Conservation (phyloP, 2,329 filamentous ascomycete species). For the Knufia fluminis region DNA sequence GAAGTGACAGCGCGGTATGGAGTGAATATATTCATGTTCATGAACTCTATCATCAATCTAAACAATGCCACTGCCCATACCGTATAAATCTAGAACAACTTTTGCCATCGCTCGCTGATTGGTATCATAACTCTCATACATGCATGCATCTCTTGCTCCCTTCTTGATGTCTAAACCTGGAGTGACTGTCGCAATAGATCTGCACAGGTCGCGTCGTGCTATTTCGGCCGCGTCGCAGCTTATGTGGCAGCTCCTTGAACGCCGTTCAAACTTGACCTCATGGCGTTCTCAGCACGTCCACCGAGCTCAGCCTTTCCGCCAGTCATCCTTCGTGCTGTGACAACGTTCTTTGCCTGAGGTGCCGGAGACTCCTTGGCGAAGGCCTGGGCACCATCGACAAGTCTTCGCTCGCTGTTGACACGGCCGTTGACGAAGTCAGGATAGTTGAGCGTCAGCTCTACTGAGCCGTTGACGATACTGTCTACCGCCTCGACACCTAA, state of each 20-base stretch:
- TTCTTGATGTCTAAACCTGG: too few species aligned
- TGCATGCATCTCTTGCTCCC: background rate
- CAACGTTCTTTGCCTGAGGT: conserved; percentile 1
- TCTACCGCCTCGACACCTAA: conserved; percentile 88
- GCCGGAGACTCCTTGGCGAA: conserved; percentile 44
- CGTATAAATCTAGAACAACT: background rate
- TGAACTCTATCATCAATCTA: background rate
- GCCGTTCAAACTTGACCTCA: conserved; percentile 12
- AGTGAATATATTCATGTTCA: background rate
- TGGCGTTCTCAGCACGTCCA: conserved; percentile 17
- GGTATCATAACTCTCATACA: background rate
- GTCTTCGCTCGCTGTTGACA: conserved; percentile 52
- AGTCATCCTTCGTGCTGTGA: conserved; percentile 19
- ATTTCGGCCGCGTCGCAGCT: background rate
- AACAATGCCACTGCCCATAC: background rate
- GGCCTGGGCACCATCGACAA: conserved; percentile 52
- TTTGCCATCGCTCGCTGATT: background rate
- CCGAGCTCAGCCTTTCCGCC: conserved; percentile 21
- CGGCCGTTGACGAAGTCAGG: conserved; percentile 85
- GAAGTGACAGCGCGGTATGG: too few species aligned
- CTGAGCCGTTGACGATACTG: conserved; percentile 77
- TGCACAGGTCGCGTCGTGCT: too few species aligned
- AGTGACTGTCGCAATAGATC: too few species aligned
- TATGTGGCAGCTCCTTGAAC: conserved; percentile 11
- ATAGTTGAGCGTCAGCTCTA: conserved; percentile 91